Conservation (phyloP, 768 basidiomycete genomes). For the Serendipita vermifera region DNA sequence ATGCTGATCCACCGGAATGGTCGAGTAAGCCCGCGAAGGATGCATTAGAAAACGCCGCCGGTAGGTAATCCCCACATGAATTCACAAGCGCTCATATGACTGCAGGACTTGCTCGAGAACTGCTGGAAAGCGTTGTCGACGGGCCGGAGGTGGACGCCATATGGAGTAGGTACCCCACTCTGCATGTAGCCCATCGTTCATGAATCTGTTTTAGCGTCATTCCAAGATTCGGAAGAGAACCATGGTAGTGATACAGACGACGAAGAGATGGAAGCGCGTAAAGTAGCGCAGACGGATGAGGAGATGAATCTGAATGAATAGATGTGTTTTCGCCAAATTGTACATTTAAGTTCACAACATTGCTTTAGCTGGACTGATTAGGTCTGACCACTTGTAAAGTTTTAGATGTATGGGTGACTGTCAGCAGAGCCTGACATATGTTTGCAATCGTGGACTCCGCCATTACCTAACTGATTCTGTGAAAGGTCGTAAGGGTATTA, state of each 20-base stretch:
- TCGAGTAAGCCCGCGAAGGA: conserved; percentile 28
- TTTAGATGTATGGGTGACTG: too few species aligned
- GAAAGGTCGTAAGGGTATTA: too few species aligned
- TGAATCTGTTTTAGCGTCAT: not conserved
- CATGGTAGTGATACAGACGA: not conserved
- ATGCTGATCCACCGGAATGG: conserved; percentile 53
- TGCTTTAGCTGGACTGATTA: too few species aligned
- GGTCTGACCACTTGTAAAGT: too few species aligned
- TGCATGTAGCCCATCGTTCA: not conserved
- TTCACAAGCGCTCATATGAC: not conserved
- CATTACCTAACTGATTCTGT: too few species aligned
- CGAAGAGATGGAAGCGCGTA: too few species aligned
- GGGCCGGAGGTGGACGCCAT: conserved; percentile 57
- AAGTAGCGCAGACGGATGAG: too few species aligned
- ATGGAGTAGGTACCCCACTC: conserved; percentile 38
- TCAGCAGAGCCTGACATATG: too few species aligned
- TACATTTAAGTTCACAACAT: too few species aligned
- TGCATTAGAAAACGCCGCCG: conserved; percentile 35
- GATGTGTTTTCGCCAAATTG: too few species aligned
- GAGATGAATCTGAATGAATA: too few species aligned
- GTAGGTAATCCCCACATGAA: conserved; percentile 25
- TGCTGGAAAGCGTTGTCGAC: conserved; percentile 55
- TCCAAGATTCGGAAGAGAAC: not conserved
- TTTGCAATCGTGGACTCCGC: too few species aligned
- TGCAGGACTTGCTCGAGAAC: conserved; percentile 45